These are phyloP conservation scores for Aspergillus sp. DNA, from an alignment of 2,329 filamentous ascomycete species.

Conservation along the genomic window DNA sequence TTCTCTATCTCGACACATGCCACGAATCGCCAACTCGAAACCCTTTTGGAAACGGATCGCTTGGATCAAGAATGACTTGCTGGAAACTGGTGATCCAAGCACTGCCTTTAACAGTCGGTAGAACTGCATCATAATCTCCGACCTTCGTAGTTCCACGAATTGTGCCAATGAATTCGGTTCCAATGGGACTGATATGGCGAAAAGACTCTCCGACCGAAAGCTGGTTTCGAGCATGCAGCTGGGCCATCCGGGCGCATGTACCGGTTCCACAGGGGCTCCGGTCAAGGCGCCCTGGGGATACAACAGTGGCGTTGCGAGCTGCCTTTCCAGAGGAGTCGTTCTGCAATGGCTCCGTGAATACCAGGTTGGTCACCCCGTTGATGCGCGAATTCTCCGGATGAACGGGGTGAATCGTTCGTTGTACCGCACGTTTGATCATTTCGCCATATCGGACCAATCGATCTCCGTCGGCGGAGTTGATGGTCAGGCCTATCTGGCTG, in stretches of 20 bases:
- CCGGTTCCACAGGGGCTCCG: conserved; percentile 49
- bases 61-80: conserved; percentile 42
- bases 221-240: conserved; percentile 43
- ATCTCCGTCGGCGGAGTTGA: conserved; percentile 32
- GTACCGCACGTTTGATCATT: conserved; percentile 41
- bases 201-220: conserved; percentile 38
- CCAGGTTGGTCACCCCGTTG: conserved; percentile 39
- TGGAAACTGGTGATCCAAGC: conserved; percentile 48
- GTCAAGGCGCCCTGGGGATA: conserved; percentile 47
- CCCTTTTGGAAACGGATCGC: conserved; percentile 44
- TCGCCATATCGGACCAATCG: conserved; percentile 44
- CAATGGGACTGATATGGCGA: conserved; percentile 42
- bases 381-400: conserved; percentile 47
- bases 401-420: conserved; percentile 32
- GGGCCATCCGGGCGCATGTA: conserved; percentile 44
- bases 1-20: not conserved
- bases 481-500: conserved; percentile 31
- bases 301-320: conserved; percentile 43
- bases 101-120: conserved; percentile 43
- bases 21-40: conserved; percentile 38
- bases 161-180: conserved; percentile 41
- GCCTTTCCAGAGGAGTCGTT: not conserved
- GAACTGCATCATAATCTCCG: conserved; percentile 39
- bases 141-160: conserved; percentile 40
- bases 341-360: conserved; percentile 37